Evolutionary conservation across 1,139 yeast genomes (phyloP), one percentile per base, ranked within the genome.

Genomic region (Yamadazyma songkhlaensis): DNA sequence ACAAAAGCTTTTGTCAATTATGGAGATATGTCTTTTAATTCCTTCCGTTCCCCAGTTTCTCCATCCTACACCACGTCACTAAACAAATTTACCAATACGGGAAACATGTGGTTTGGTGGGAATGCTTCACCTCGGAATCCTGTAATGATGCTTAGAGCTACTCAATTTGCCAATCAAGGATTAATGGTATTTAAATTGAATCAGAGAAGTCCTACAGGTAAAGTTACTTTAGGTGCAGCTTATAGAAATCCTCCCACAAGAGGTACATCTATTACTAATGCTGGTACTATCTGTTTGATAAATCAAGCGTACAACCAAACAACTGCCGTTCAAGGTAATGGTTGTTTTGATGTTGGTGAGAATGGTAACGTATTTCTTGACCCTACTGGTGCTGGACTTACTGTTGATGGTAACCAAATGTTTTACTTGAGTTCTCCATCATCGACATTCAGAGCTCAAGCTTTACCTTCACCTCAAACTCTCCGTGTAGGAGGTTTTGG

Each of bases 401-500:
- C 35, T 6, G 40, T 50, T 29, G 35, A 37, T 12, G n/a, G 37
- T 1, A 25, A 37, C n/a, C 59, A 55, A 40, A 44, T 45, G 3
- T 35, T 53, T 27, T 46, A 47, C 30, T 40, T 55, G 37, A 38
- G 44, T 25, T 29, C 44, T 3, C n/a, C 46, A 4, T 6, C 37
- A 6, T 52, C 59, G 8, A 29, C 41, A n/a, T 17, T 54, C 8
- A 34, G 42, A 23, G 50, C 49, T 10, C 40, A 40, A 15, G 49
- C 41, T 15, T 25, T 45, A 9, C 28, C 40, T 23, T 39, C 37
- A 15, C 49, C 48, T 8, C 47, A 50, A 39, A 40, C 59, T 8
- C 55, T 47, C 45, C 46, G 40, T 5, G 61, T 62, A 33, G 49
- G 49, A 11, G 66, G 65, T 10, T 62, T 53, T 41, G 67, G 67